Conservation (phyloP, 2,329 filamentous ascomycete species). For the Penicillium italicum region DNA sequence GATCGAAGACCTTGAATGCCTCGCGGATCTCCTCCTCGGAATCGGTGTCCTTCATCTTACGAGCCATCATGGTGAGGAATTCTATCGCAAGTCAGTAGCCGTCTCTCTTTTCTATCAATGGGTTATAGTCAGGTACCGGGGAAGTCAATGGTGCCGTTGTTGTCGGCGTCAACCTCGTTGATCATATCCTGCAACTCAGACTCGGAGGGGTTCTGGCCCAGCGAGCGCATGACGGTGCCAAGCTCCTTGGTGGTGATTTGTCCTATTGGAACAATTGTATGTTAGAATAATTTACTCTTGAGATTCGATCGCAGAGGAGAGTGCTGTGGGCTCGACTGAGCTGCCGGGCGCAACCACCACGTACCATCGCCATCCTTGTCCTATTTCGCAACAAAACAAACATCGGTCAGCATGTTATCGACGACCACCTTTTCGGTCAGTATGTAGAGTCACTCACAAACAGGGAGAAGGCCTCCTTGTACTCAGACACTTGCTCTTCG, state of each 20-base stretch:
- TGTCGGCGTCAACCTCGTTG: constrained; percentile 88
- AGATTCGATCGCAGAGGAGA: background rate
- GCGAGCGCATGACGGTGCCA: constrained; percentile 84
- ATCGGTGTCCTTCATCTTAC: constrained; percentile 92
- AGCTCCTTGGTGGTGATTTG: constrained; percentile 91
- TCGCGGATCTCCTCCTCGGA: constrained; percentile 88
- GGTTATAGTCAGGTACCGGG: constrained; percentile 59
- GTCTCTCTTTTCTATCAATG: background rate
- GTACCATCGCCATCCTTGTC: constrained; percentile 90
- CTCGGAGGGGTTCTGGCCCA: constrained; percentile 86
- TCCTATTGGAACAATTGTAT: constrained; percentile 49
- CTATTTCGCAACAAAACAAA: constrained; percentile 44
- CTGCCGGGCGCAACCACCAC: constrained; percentile 39
- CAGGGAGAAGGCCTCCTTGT: constrained; percentile 99
- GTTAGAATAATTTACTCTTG: constrained; percentile 7
- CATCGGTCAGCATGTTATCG: constrained; percentile 16
- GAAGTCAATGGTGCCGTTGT: constrained; percentile 90
- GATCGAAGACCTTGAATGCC: constrained; percentile 86
- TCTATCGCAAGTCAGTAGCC: constrained; percentile 50
- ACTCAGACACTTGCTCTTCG: constrained; percentile 99
- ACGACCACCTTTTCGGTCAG: background rate
- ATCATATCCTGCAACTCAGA: constrained; percentile 92
- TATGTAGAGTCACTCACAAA: constrained; percentile 69
- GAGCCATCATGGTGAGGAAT: constrained; percentile 89
- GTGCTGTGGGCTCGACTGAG: background rate